Evolutionary conservation across 768 basidiomycete species (phyloP).

Genomic region (Mycena albidolilacea): DNA sequence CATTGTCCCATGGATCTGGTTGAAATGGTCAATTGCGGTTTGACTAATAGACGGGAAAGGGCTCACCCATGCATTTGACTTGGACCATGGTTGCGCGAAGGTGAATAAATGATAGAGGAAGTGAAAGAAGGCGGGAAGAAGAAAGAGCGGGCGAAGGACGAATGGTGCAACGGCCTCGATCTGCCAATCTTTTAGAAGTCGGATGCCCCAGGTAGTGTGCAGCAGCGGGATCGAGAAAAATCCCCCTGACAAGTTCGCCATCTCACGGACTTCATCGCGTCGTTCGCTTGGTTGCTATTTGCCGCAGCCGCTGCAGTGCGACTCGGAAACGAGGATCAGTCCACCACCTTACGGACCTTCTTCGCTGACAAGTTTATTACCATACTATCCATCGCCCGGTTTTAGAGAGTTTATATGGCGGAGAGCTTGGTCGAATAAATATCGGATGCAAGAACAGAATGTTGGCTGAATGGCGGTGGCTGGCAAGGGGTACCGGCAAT

Average conservation of each 20-base stretch:
- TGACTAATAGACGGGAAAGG: too few species aligned
- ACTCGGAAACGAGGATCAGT: not conserved
- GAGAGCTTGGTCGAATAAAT: too few species aligned
- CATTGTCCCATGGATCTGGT: slow-evolving; percentile 21
- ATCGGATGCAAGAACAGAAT: too few species aligned
- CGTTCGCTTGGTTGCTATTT: not conserved
- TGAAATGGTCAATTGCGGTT: not conserved
- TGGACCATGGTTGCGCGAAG: slow-evolving; percentile 15
- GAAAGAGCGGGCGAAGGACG: not conserved
- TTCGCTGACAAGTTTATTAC: too few species aligned
- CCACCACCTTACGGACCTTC: too few species aligned
- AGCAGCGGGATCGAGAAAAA: too few species aligned
- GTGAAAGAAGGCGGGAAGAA: not conserved
- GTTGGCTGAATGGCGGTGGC: too few species aligned
- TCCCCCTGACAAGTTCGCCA: not conserved
- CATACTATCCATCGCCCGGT: too few species aligned
- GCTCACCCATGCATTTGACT: slow-evolving; percentile 18
- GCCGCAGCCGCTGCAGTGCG: not conserved
- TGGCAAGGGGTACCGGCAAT: too few species aligned
- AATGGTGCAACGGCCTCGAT: not conserved
- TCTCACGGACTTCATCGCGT: not conserved
- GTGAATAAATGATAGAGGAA: not conserved
- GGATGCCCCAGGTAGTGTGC: too few species aligned
- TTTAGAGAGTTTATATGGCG: too few species aligned
- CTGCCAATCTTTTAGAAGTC: not conserved